Evolutionary conservation across 495 filamentous ascomycete genomes (phyloP).

Genomic region (Penicillium atrosanguineum): DNA sequence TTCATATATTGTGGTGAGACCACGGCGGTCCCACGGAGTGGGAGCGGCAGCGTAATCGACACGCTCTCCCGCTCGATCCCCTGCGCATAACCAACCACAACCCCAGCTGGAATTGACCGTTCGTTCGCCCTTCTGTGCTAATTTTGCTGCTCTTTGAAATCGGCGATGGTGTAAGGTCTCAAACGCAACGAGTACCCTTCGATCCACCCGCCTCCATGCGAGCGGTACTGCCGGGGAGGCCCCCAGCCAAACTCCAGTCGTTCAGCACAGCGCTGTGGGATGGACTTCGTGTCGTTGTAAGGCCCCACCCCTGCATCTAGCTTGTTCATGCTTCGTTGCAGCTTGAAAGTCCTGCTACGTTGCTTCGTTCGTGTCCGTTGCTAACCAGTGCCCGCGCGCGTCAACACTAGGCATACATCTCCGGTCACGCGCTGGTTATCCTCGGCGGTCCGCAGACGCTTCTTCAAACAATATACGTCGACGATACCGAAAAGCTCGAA

Average conservation of each 20-base stretch:
- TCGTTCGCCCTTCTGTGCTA: slow-evolving; percentile 4
- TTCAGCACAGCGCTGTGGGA: slow-evolving; percentile 84
- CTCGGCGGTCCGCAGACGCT: slow-evolving; percentile 71
- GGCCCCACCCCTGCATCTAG: slow-evolving; percentile 7
- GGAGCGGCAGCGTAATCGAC: slow-evolving; percentile 31
- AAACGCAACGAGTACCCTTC: slow-evolving; percentile 26
- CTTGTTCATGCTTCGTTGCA: background rate
- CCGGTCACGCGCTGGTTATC: slow-evolving; percentile 81
- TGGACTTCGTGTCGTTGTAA: slow-evolving; percentile 74
- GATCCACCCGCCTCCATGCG: slow-evolving; percentile 54
- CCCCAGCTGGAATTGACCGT: slow-evolving; percentile 6
- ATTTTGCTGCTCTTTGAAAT: background rate
- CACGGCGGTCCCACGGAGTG: slow-evolving; percentile 23
- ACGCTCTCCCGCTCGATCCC: slow-evolving; percentile 12
- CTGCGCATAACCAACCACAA: slow-evolving; percentile 13
- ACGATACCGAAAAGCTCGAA: slow-evolving; percentile 67
- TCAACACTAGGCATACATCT: slow-evolving; percentile 74
- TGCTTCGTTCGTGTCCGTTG: background rate
- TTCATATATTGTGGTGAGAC: background rate
- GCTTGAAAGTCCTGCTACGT: background rate
- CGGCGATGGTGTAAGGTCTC: slow-evolving; percentile 42
- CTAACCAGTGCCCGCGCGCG: slow-evolving; percentile 15
- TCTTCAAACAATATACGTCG: slow-evolving; percentile 88
- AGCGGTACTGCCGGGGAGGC: slow-evolving; percentile 86
- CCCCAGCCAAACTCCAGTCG: slow-evolving; percentile 85